These are phyloP conservation scores for Lodderomyces orthopsilosis DNA, from an alignment of 1,139 yeast species.

Conservation along the genomic window DNA sequence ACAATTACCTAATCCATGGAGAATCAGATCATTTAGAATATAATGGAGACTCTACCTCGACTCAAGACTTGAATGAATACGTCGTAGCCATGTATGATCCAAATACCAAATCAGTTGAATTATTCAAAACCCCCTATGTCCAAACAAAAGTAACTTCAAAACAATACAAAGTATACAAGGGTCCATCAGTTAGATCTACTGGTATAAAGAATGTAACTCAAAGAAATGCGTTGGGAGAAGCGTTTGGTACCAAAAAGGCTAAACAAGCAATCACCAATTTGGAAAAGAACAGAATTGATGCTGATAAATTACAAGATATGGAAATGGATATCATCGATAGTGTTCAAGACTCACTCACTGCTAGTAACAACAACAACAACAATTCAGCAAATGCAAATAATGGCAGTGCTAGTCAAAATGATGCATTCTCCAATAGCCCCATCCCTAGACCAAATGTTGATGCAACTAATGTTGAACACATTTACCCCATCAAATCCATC, in stretches of 20 bases:
- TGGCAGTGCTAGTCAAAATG: too few relatives aligned
- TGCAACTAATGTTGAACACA: conserved; percentile 78
- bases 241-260: conserved; percentile 96
- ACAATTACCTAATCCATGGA: conserved; percentile 63
- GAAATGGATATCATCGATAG: conserved; percentile 82
- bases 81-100: conserved; percentile 73
- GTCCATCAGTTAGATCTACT: conserved; percentile 60
- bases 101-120: conserved; percentile 52
- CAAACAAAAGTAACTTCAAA: conserved; percentile 55
- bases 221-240: conserved; percentile 86
- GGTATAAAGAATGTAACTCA: conserved; percentile 56
- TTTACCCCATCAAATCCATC: conserved; percentile 71
- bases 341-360: conserved; percentile 63
- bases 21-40: conserved; percentile 73
- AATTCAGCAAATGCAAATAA: too few relatives aligned
- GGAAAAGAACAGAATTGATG: conserved; percentile 82
- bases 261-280: conserved; percentile 82
- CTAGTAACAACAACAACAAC: not conserved
- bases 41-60: conserved; percentile 48
- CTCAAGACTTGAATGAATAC: conserved; percentile 45
- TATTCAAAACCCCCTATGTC: conserved; percentile 60
- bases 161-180: conserved; percentile 47
- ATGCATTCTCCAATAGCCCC: conserved; percentile 54
- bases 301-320: conserved; percentile 69
- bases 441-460: conserved; percentile 75